A percentile compares a stretch with the other conserved stretches of the same genome.
Evolutionary conservation across 345 rosid genomes (phyloP).

Genomic region (Linum tenue): DNA sequence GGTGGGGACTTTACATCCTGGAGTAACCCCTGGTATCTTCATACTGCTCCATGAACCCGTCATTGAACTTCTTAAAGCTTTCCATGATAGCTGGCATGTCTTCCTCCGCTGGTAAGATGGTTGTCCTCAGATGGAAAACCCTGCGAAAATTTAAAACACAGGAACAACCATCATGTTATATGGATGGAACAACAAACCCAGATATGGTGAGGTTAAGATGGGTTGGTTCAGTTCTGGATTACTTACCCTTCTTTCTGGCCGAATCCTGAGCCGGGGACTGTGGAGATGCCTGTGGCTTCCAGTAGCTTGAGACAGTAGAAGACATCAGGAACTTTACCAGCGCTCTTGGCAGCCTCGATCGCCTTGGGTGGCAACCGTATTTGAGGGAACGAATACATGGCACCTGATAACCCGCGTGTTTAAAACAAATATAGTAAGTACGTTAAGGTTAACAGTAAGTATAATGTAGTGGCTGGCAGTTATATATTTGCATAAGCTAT

Average conservation of each 20-base stretch:
- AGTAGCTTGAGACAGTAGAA: conserved; percentile 92
- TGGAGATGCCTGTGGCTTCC: conserved; percentile 98
- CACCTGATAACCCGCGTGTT: conserved; percentile 38
- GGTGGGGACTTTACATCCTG: conserved; percentile 43
- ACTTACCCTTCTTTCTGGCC: conserved; percentile 97
- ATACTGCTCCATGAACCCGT: conserved; percentile 86
- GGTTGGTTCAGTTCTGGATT: not conserved
- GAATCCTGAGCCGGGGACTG: conserved; percentile 98
- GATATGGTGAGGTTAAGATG: not conserved
- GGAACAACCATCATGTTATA: not conserved
- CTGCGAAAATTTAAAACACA: conserved; percentile 22
- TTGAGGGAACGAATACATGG: conserved; percentile 99
- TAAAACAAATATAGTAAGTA: too few species aligned
- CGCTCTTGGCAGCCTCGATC: conserved; percentile 67
- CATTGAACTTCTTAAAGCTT: conserved; percentile 93
- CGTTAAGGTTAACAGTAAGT: too few species aligned
- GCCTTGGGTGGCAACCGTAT: conserved; percentile 74
- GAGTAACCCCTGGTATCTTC: conserved; percentile 68
- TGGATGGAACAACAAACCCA: not conserved
- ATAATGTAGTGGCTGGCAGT: too few species aligned
- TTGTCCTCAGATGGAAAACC: conserved; percentile 91
- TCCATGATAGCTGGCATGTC: conserved; percentile 94
- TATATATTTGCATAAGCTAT: not conserved
- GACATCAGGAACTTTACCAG: conserved; percentile 87
- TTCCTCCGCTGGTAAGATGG: conserved; percentile 87